A percentile compares a stretch with the other conserved stretches of the same genome.
These are phyloP conservation scores for Coccomyxa sp. DNA, from an alignment of 139 green algal species.

Conservation along the genomic window DNA sequence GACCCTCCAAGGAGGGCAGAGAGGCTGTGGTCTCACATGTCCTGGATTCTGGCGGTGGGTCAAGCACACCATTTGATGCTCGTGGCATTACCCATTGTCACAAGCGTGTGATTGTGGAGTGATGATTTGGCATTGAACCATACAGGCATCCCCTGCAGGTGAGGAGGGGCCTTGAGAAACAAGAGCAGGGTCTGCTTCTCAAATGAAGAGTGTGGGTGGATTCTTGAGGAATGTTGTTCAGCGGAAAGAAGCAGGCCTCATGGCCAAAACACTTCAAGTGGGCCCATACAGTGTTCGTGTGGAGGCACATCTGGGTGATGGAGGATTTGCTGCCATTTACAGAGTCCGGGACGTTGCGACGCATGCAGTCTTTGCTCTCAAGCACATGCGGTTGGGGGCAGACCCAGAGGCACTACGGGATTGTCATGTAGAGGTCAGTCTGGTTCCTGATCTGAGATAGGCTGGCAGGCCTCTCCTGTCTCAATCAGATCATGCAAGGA, in stretches of 20 bases:
- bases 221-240: slow-evolving; percentile 2
- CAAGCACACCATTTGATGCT: too few species aligned
- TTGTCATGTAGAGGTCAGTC: slow-evolving; percentile 27
- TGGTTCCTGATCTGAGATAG: background rate
- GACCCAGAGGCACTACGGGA: slow-evolving; percentile 47
- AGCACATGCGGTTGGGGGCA: slow-evolving; percentile 66
- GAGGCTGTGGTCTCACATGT: too few species aligned
- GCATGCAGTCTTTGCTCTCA: slow-evolving; percentile 56
- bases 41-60: too few species aligned
- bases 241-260: slow-evolving; percentile 14
- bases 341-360: slow-evolving; percentile 39
- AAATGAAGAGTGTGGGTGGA: slow-evolving; percentile 7
- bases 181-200: background rate
- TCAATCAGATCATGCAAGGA: too few species aligned
- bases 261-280: slow-evolving; percentile 18
- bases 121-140: too few species aligned
- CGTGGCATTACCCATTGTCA: too few species aligned
- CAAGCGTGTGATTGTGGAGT: too few species aligned
- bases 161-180: too few species aligned
- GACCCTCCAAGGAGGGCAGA: too few species aligned
- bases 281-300: slow-evolving; percentile 31
- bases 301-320: slow-evolving; percentile 49
- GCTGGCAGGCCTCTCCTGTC: too few species aligned
- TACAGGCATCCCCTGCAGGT: too few species aligned
- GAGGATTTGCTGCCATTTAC: slow-evolving; percentile 73